These are phyloP conservation scores for Naganishia cerealis DNA, from an alignment of 1,284 basidiomycete genomes.

Conservation along the genomic window DNA sequence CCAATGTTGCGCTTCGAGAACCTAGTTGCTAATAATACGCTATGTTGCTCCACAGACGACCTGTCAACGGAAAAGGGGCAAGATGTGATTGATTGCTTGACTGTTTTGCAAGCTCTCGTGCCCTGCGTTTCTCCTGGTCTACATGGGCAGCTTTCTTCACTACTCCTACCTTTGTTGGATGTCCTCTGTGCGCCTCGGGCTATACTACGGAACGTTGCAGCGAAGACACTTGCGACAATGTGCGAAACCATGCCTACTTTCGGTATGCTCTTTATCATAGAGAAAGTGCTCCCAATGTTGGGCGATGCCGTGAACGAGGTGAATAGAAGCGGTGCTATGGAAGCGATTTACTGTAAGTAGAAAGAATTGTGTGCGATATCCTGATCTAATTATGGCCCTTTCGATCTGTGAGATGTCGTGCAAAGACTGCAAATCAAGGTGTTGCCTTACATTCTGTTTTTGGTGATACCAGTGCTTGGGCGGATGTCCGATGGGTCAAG, in stretches of 20 bases:
- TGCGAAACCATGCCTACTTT: slow-evolving; percentile 81
- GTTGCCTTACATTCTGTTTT: slow-evolving; percentile 93
- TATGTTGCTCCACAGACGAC: background rate
- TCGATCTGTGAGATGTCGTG: slow-evolving; percentile 69
- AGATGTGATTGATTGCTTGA: slow-evolving; percentile 88
- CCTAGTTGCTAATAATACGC: background rate
- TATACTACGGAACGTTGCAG: slow-evolving; percentile 83
- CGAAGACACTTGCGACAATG: slow-evolving; percentile 80
- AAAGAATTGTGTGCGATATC: background rate
- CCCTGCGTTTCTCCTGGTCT: slow-evolving; percentile 73
- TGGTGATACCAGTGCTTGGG: slow-evolving; percentile 93
- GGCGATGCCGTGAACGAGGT: slow-evolving; percentile 74
- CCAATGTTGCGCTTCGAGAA: no score
- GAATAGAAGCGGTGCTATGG: slow-evolving; percentile 85
- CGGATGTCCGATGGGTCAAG: slow-evolving; percentile 96
- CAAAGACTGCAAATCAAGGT: slow-evolving; percentile 89
- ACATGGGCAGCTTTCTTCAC: slow-evolving; percentile 66
- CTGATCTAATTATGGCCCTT: background rate
- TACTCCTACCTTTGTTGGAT: slow-evolving; percentile 74
- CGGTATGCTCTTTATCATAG: slow-evolving; percentile 84
- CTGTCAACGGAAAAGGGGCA: slow-evolving; percentile 64
- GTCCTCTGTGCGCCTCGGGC: slow-evolving; percentile 81
- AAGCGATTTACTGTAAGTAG: slow-evolving; percentile 81
- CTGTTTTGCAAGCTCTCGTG: slow-evolving; percentile 79
- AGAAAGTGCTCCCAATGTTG: slow-evolving; percentile 79